A percentile compares a stretch with the other conserved stretches of the same genome.
Evolutionary conservation across 768 basidiomycete species (phyloP).

Genomic region (Suillus placidus): DNA sequence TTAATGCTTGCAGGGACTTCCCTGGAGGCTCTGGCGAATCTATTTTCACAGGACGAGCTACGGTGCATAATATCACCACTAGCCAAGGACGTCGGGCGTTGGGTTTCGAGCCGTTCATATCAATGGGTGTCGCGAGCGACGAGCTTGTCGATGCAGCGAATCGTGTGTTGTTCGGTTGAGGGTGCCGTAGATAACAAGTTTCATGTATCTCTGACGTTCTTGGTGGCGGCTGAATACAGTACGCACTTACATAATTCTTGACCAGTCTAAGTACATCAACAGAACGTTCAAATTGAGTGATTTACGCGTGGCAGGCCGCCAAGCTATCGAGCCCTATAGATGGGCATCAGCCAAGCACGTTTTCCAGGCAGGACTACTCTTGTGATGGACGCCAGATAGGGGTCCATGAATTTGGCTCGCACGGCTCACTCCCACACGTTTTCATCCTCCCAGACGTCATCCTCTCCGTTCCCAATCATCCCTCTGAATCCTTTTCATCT

Average conservation of each 20-base stretch:
- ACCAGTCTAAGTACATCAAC: background rate
- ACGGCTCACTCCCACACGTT: background rate
- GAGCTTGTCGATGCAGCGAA: conserved; percentile 33
- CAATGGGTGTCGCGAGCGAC: conserved; percentile 14
- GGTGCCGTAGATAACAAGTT: background rate
- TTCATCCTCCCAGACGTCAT: background rate
- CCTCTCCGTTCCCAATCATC: background rate
- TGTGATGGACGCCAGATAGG: background rate
- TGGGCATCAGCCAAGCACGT: no score
- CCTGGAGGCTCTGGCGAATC: conserved; percentile 56
- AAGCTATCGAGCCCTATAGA: no score
- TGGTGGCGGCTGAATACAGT: background rate
- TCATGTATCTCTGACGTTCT: background rate
- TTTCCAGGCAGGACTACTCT: no score
- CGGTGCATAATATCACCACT: conserved; percentile 34
- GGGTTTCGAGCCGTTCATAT: conserved; percentile 45
- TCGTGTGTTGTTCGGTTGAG: conserved; percentile 24
- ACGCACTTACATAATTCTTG: background rate
- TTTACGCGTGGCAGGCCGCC: background rate
- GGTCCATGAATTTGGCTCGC: background rate
- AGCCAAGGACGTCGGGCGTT: conserved; percentile 41
- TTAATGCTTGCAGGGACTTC: conserved; percentile 43
- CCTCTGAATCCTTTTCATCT: background rate
- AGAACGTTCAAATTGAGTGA: background rate
- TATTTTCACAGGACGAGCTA: conserved; percentile 42